These are phyloP conservation scores for Verruconis gallopava DNA, from an alignment of 2,329 filamentous ascomycete species.

Conservation along the genomic window DNA sequence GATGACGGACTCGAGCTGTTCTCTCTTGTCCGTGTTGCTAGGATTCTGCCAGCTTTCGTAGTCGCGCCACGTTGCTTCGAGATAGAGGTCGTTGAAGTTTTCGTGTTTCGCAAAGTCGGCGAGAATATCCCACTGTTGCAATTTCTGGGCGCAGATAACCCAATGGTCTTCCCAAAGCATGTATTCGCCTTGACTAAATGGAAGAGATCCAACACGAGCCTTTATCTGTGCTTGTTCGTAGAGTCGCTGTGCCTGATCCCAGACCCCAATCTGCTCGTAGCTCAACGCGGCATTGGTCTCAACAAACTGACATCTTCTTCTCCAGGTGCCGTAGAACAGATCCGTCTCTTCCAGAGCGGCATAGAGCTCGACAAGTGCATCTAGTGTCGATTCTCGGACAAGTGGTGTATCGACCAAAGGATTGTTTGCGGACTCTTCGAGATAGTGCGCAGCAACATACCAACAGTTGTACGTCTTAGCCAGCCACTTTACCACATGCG, in stretches of 20 bases:
- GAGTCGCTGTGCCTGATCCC: conserved; percentile 96
- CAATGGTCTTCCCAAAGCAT: conserved; percentile 99
- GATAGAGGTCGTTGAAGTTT: conserved; percentile 88
- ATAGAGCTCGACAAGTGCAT: conserved; percentile 91
- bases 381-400: conserved; percentile 85
- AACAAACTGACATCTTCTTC: conserved; percentile 85
- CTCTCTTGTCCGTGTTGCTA: conserved; percentile 60
- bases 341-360: conserved; percentile 86
- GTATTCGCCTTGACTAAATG: conserved; percentile 93
- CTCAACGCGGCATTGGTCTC: conserved; percentile 95
- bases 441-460: conserved; percentile 85
- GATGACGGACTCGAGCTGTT: conserved; percentile 83
- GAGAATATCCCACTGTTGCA: conserved; percentile 97
- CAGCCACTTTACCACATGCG: conserved; percentile 90
- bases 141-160: conserved; percentile 92
- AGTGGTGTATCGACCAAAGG: conserved; percentile 73
- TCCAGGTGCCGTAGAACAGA: conserved; percentile 94
- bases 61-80: conserved; percentile 92
- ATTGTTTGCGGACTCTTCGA: conserved; percentile 78
- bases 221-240: conserved; percentile 97
- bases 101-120: conserved; percentile 98
- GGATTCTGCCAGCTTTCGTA: conserved; percentile 74
- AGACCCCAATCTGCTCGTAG: conserved; percentile 98
- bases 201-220: conserved; percentile 86
- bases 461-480: conserved; percentile 91